These are phyloP conservation scores for Claviceps capensis DNA, from an alignment of 2,329 filamentous ascomycete genomes.

Conservation along the genomic window DNA sequence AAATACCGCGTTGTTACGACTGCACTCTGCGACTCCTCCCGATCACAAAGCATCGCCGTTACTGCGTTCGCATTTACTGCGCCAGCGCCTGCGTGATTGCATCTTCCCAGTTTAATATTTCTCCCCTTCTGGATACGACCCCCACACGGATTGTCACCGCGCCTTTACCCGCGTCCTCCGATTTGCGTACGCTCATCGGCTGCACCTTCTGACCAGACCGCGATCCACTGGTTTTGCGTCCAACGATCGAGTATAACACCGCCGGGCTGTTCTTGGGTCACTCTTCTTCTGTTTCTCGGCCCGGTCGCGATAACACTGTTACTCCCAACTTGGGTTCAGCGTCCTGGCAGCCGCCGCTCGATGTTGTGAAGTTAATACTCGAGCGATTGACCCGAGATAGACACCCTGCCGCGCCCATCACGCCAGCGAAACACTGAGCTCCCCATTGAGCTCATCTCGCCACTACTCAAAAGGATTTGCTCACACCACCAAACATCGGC, in stretches of 20 bases:
- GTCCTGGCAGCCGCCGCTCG: slow-evolving; percentile 2
- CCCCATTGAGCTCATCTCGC: no score
- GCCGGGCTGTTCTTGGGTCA: neutral
- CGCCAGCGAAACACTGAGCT: neutral
- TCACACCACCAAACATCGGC: no score
- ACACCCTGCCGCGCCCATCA: slow-evolving; percentile 7
- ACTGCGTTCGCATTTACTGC: no score
- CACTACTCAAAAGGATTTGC: no score
- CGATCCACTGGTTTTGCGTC: neutral
- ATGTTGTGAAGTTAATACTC: slow-evolving; percentile 10
- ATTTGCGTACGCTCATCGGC: neutral
- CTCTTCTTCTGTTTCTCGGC: neutral
- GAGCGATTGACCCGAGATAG: slow-evolving; percentile 8
- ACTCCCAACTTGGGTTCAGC: neutral
- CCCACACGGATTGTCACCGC: neutral
- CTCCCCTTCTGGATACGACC: neutral
- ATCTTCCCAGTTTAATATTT: neutral
- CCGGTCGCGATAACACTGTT: neutral
- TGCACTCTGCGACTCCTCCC: no score
- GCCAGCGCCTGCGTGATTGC: neutral
- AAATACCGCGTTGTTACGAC: no score
- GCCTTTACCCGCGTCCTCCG: neutral
- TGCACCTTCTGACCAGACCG: neutral
- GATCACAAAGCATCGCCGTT: no score
- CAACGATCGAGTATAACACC: neutral